Evolutionary conservation across 2,329 filamentous ascomycete species (phyloP).

Genomic region (Diplodia scrobiculata): DNA sequence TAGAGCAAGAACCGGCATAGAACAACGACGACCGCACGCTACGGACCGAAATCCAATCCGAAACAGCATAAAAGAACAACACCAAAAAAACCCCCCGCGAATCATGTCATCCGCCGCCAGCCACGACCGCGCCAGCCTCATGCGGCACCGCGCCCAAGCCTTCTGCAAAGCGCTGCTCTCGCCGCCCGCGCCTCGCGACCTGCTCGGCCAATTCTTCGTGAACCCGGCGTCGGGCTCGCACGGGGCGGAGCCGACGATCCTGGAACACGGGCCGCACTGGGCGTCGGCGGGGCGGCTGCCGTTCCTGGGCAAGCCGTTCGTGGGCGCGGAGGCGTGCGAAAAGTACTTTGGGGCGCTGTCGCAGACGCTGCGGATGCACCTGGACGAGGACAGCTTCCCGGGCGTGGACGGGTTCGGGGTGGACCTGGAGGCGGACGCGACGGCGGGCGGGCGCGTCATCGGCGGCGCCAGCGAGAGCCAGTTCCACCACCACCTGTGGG

Average conservation of each 20-base stretch:
- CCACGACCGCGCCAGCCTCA: neutral
- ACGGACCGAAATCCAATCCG: no score
- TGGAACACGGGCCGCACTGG: constrained; percentile 24
- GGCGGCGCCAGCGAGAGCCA: neutral
- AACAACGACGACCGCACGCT: neutral
- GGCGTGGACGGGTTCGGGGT: neutral
- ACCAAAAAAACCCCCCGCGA: neutral
- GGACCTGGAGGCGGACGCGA: neutral
- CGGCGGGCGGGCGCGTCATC: neutral
- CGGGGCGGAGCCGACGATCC: constrained; percentile 1
- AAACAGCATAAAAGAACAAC: neutral
- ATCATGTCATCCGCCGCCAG: neutral
- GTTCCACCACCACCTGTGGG: neutral
- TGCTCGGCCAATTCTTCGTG: constrained; percentile 12
- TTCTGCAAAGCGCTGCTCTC: constrained; percentile 11
- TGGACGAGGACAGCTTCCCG: neutral
- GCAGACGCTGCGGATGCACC: neutral
- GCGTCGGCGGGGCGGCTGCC: constrained; percentile 1
- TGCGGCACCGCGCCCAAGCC: constrained; percentile 16
- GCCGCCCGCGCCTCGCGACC: neutral
- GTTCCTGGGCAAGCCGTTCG: constrained; percentile 9
- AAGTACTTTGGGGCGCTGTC: constrained; percentile 1
- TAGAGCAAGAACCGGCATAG: neutral
- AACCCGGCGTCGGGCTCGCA: neutral
- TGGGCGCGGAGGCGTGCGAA: neutral